A percentile compares a stretch with the other conserved stretches of the same genome.
Conservation (phyloP, 1,284 basidiomycete species). For the Pseudozyma tsukubaensis region DNA sequence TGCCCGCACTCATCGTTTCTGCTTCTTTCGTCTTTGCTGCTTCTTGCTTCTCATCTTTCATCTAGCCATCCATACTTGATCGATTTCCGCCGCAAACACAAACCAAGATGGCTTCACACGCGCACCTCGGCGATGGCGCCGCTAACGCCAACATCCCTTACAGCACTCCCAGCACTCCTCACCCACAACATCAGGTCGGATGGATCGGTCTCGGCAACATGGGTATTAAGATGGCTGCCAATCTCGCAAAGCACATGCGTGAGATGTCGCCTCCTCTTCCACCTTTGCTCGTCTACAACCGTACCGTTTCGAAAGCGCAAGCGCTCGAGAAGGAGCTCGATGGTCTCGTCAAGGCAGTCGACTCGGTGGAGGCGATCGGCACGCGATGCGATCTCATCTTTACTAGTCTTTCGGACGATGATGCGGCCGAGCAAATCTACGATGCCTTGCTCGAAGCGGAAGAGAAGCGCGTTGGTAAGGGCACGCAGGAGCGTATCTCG, state of each 20-base stretch:
- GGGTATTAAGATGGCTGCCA: conserved; percentile 80
- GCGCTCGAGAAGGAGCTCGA: conserved; percentile 73
- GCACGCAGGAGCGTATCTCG: conserved; percentile 60
- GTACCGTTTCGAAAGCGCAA: conserved; percentile 75
- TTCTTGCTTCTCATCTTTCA: not conserved
- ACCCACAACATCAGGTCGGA: conserved; percentile 56
- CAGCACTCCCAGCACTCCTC: conserved; percentile 49
- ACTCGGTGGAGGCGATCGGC: conserved; percentile 74
- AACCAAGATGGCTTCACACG: conserved; percentile 27
- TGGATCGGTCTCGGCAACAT: conserved; percentile 71
- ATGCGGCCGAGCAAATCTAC: conserved; percentile 79
- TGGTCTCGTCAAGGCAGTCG: conserved; percentile 73
- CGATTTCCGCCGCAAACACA: not conserved
- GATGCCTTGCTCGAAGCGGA: conserved; percentile 74
- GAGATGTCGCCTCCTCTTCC: conserved; percentile 45
- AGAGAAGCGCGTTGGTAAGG: conserved; percentile 67
- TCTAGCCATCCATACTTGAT: not conserved
- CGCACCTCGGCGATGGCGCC: conserved; percentile 16
- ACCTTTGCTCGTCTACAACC: conserved; percentile 75
- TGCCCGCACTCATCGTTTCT: too few species aligned
- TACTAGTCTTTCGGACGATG: conserved; percentile 80
- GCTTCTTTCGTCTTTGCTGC: not conserved
- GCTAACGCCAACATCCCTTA: conserved; percentile 46
- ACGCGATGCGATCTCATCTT: conserved; percentile 82
- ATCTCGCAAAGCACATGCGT: conserved; percentile 75